Evolutionary conservation across 768 basidiomycete species (phyloP).

Genomic region (Psilocybe subaeruginosa): DNA sequence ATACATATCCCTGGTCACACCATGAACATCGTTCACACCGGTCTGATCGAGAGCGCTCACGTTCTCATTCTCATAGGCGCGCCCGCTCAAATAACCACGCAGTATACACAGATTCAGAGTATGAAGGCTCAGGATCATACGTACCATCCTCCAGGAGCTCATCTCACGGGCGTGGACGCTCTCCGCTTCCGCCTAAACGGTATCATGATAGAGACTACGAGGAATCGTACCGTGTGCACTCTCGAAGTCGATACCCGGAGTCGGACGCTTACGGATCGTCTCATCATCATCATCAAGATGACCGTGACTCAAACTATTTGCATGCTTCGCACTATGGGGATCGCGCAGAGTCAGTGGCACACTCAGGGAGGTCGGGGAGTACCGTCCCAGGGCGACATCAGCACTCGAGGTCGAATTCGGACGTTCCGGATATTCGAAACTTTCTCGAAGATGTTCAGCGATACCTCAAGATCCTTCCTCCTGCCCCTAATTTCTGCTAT

Average conservation of each 20-base stretch:
- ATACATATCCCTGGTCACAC: neutral
- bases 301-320: neutral
- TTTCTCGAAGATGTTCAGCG: conserved; percentile 15
- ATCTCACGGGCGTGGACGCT: conserved; percentile 1
- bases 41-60: conserved; percentile 3
- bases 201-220: neutral
- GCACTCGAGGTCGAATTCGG: neutral
- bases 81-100: neutral
- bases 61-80: conserved; percentile 1
- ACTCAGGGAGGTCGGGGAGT: neutral
- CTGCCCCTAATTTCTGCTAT: conserved; percentile 51
- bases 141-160: neutral
- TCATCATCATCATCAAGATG: neutral
- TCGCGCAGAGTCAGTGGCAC: neutral
- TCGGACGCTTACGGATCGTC: neutral
- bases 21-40: neutral
- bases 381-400: neutral
- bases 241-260: neutral
- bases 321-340: neutral
- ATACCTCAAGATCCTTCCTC: conserved; percentile 18
- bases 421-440: neutral
- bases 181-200: neutral
- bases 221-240: neutral
- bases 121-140: conserved; percentile 5
- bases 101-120: conserved; percentile 17